Evolutionary conservation across 2,329 filamentous ascomycete genomes (phyloP).

Genomic region (Colletotrichum trifolii): DNA sequence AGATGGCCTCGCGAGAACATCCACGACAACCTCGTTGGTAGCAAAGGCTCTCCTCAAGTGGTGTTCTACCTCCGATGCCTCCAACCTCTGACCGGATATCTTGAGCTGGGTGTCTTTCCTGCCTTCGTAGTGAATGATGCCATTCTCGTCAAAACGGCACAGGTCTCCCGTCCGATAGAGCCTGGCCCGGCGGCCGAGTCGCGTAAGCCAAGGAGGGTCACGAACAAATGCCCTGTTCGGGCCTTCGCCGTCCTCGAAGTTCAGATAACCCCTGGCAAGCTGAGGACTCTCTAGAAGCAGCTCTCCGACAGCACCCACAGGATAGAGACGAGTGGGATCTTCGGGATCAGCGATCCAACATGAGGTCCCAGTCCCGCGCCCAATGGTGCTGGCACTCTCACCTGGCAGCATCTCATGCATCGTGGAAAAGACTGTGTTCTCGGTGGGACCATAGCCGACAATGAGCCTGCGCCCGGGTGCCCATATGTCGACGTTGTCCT

Average conservation of each 20-base stretch:
- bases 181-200: conserved; percentile 15
- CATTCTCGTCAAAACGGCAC: conserved; percentile 17
- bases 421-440: conserved; percentile 38
- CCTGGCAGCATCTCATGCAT: conserved; percentile 20
- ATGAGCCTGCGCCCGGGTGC: conserved; percentile 35
- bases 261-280: conserved; percentile 29
- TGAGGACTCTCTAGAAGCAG: conserved; percentile 29
- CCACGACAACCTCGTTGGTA: conserved; percentile 26
- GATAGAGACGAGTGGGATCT: conserved; percentile 9
- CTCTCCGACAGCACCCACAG: conserved; percentile 27
- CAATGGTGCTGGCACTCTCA: conserved; percentile 9
- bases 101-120: conserved; percentile 40
- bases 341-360: conserved; percentile 30
- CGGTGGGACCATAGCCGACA: conserved; percentile 39
- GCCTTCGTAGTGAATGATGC: conserved; percentile 36
- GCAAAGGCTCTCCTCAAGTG: conserved; percentile 8
- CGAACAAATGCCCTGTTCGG: conserved; percentile 27
- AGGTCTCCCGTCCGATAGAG: conserved; percentile 38
- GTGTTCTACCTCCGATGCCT: conserved; percentile 43
- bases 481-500: conserved; percentile 39
- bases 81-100: conserved; percentile 45
- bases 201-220: conserved; percentile 20
- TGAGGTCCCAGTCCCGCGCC: conserved; percentile 16
- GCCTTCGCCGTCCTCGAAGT: conserved; percentile 13
- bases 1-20: conserved; percentile 21